Conservation (phyloP, 2,329 filamentous ascomycete genomes). For the Hirsutella rhossiliensis region DNA sequence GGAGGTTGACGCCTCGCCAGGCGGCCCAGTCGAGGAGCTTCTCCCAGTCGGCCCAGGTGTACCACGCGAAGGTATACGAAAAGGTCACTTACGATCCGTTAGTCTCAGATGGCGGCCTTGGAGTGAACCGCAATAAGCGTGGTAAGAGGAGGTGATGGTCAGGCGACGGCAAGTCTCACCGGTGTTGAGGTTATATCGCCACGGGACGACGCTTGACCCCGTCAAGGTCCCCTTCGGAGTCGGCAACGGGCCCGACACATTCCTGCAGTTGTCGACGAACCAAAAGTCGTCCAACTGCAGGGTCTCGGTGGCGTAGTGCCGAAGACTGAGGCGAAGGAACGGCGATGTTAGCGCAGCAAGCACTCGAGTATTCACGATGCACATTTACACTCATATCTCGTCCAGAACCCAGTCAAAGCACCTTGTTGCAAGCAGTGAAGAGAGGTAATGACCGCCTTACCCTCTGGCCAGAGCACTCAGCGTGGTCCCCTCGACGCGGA, state of each 20-base stretch:
- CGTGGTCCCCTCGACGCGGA: slow-evolving; percentile 8
- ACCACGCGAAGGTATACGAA: slow-evolving; percentile 37
- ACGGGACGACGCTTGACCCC: slow-evolving; percentile 8
- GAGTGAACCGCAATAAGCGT: too few species aligned
- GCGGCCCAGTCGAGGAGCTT: slow-evolving; percentile 39
- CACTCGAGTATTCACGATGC: too few species aligned
- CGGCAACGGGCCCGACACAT: slow-evolving; percentile 2
- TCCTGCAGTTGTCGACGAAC: slow-evolving; percentile 4
- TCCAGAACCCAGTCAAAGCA: too few species aligned
- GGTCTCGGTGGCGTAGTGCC: slow-evolving; percentile 9
- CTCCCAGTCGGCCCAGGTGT: slow-evolving; percentile 42
- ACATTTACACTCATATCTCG: too few species aligned
- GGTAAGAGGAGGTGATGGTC: too few species aligned
- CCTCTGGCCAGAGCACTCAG: slow-evolving; percentile 10
- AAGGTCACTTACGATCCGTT: slow-evolving; percentile 37
- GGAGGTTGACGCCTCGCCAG: slow-evolving; percentile 36
- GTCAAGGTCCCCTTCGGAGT: slow-evolving; percentile 1
- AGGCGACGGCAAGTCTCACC: slow-evolving; percentile 13
- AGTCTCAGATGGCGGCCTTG: too few species aligned
- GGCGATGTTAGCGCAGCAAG: too few species aligned
- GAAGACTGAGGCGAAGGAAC: slow-evolving; percentile 1
- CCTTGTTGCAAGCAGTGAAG: too few species aligned
- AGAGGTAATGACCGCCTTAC: slow-evolving; percentile 1
- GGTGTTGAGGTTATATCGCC: slow-evolving; percentile 35
- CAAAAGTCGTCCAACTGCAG: slow-evolving; percentile 9